These are phyloP conservation scores for Odontarrhena argentea DNA, from an alignment of 345 rosid species.

Conservation along the genomic window DNA sequence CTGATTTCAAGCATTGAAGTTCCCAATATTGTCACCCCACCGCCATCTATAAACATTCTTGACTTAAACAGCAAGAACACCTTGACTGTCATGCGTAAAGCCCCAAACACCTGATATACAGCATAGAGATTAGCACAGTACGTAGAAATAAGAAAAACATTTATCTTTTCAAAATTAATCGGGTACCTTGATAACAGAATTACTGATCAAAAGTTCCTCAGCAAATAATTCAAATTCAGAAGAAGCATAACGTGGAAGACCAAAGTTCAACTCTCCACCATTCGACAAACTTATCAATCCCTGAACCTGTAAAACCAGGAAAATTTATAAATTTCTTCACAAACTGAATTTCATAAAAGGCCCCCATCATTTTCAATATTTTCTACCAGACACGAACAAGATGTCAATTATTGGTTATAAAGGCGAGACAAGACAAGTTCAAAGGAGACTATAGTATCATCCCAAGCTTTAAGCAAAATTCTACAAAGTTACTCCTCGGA, in stretches of 20 bases:
- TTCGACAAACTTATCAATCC: constrained; percentile 81
- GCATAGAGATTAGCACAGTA: constrained; percentile 28
- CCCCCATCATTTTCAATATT: neutral
- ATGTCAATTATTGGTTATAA: neutral
- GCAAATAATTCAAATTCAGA: constrained; percentile 96
- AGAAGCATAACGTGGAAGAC: constrained; percentile 77
- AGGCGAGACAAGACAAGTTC: neutral
- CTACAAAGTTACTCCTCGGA: neutral
- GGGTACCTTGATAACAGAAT: constrained; percentile 73
- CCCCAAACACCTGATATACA: constrained; percentile 83
- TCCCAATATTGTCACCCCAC: constrained; percentile 74
- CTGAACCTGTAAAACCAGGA: constrained; percentile 58
- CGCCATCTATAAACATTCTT: constrained; percentile 82
- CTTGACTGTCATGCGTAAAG: constrained; percentile 93
- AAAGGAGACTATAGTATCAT: neutral
- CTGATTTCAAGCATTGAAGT: constrained; percentile 95
- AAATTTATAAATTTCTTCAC: neutral
- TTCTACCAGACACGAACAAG: constrained; percentile 8
- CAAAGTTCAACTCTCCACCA: constrained; percentile 80
- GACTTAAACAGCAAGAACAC: constrained; percentile 98
- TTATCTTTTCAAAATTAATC: neutral
- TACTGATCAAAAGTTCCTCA: constrained; percentile 90
- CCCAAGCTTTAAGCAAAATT: neutral
- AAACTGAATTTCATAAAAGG: neutral
- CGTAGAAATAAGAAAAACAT: neutral